These are phyloP conservation scores for Cladosporium sp. DNA, from an alignment of 2,329 filamentous ascomycete species.

Conservation along the genomic window DNA sequence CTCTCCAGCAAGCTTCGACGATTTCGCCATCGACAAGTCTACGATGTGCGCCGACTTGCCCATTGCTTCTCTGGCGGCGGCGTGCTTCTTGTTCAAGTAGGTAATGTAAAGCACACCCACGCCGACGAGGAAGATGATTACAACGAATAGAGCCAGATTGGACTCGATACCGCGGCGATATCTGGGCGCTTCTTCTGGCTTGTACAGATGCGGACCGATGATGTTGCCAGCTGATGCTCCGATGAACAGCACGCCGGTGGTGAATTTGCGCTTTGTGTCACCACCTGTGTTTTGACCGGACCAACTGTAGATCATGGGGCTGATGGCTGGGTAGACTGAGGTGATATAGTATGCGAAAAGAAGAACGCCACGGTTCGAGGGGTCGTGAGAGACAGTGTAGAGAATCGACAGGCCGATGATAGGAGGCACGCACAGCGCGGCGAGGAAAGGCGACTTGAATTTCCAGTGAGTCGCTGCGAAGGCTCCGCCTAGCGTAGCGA, in stretches of 20 bases:
- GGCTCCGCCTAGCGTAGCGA: slow-evolving; percentile 56
- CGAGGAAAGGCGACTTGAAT: slow-evolving; percentile 53
- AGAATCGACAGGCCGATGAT: slow-evolving; percentile 55
- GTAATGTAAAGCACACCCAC: slow-evolving; percentile 46
- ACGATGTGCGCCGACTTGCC: slow-evolving; percentile 58
- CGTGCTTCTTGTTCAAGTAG: slow-evolving; percentile 54
- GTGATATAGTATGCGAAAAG: slow-evolving; percentile 58
- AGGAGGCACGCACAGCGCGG: slow-evolving; percentile 52
- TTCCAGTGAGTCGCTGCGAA: slow-evolving; percentile 52
- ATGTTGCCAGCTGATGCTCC: slow-evolving; percentile 57
- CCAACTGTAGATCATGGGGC: slow-evolving; percentile 57
- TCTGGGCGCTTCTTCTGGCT: slow-evolving; percentile 54
- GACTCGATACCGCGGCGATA: slow-evolving; percentile 56
- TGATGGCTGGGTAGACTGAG: slow-evolving; percentile 57
- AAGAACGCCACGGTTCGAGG: slow-evolving; percentile 46
- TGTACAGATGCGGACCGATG: slow-evolving; percentile 62
- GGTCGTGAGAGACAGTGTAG: slow-evolving; percentile 44
- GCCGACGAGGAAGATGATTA: slow-evolving; percentile 52
- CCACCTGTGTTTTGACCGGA: slow-evolving; percentile 61
- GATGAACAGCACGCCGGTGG: slow-evolving; percentile 61
- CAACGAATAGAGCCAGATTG: slow-evolving; percentile 58
- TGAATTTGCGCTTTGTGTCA: slow-evolving; percentile 66
- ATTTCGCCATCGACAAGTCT: slow-evolving; percentile 57
- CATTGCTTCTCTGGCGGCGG: slow-evolving; percentile 49
- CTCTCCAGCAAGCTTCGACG: slow-evolving; percentile 35